These are phyloP conservation scores for Xylaria sp. DNA, from an alignment of 2,329 filamentous ascomycete species.

Conservation along the genomic window DNA sequence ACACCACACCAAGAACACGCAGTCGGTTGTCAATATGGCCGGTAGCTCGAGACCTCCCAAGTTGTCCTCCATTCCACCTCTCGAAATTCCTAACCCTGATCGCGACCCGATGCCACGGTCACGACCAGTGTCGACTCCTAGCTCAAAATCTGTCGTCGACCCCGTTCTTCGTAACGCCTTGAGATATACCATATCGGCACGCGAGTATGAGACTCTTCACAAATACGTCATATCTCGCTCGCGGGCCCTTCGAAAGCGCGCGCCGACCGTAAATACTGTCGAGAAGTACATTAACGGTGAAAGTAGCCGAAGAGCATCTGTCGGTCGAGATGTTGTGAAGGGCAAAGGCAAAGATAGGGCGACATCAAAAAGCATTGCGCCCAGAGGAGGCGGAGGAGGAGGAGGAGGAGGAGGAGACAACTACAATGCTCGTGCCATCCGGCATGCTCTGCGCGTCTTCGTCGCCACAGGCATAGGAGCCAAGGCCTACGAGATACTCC, in stretches of 20 bases:
- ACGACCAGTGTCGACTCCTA: constrained; percentile 39
- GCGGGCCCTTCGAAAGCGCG: constrained; percentile 63
- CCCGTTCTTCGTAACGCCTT: constrained; percentile 85
- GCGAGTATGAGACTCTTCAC: constrained; percentile 87
- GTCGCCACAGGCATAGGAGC: constrained; percentile 69
- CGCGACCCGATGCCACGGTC: constrained; percentile 38
- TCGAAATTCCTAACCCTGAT: constrained; percentile 38
- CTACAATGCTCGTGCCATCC: constrained; percentile 75
- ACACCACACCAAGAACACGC: background rate
- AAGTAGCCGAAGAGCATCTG: constrained; percentile 36
- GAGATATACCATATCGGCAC: constrained; percentile 84
- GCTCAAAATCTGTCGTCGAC: constrained; percentile 58
- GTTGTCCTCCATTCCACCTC: constrained; percentile 36
- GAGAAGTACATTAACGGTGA: constrained; percentile 62
- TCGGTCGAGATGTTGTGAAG: constrained; percentile 47
- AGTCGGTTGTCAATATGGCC: constrained; percentile 36
- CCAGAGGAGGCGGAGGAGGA: constrained; percentile 45
- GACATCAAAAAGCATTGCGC: constrained; percentile 31
- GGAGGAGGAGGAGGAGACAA: constrained; percentile 59
- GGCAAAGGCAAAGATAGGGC: constrained; percentile 42
- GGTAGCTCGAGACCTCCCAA: constrained; percentile 39
- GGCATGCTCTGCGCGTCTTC: constrained; percentile 78
- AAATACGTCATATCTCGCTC: constrained; percentile 83
- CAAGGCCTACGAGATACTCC: constrained; percentile 69
- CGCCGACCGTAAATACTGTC: constrained; percentile 66